Evolutionary conservation across 140 eudicot genomes (phyloP).

Genomic region (Flaveria floridana): DNA sequence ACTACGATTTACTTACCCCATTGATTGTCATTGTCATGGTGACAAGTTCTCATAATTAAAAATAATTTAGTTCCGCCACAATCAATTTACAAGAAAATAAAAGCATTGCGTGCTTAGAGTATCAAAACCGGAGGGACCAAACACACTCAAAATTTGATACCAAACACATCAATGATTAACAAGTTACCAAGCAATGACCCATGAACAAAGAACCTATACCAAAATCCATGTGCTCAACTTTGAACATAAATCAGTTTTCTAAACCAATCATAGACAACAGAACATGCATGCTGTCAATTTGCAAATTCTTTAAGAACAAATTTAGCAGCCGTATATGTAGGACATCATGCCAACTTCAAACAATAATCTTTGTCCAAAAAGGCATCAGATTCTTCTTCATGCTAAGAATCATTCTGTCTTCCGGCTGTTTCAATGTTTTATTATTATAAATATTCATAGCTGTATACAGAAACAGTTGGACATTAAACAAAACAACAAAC

Average conservation of each 20-base stretch:
- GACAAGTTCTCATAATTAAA: no score
- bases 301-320: constrained; percentile 27
- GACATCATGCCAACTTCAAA: constrained; percentile 39
- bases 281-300: constrained; percentile 41
- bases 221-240: constrained; percentile 20
- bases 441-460: constrained; percentile 37
- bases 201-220: constrained; percentile 24
- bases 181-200: constrained; percentile 23
- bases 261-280: constrained; percentile 31
- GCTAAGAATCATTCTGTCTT: constrained; percentile 31
- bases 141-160: constrained; percentile 16
- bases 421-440: constrained; percentile 35
- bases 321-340: constrained; percentile 38
- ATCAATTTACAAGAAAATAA: no score
- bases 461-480: constrained; percentile 31
- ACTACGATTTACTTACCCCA: background rate
- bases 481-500: constrained; percentile 20
- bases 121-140: background rate
- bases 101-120: no score
- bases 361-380: constrained; percentile 34
- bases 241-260: constrained; percentile 10
- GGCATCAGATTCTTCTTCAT: constrained; percentile 40
- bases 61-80: background rate
- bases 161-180: constrained; percentile 26
- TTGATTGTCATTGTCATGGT: no score